Conservation (phyloP, 2,329 filamentous ascomycete genomes). For the Pseudogymnoascus verrucosus region DNA sequence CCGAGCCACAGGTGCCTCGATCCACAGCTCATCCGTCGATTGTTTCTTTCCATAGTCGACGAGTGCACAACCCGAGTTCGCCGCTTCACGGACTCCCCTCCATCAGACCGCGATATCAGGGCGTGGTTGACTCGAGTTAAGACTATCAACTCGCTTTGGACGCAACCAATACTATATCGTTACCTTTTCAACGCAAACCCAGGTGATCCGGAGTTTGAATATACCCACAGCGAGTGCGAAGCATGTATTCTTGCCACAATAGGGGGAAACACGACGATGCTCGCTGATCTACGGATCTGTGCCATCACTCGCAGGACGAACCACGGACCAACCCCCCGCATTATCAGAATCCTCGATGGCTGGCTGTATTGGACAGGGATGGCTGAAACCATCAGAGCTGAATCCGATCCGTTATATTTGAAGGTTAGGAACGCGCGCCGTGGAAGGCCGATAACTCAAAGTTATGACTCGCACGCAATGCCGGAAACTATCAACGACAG, state of each 20-base stretch:
- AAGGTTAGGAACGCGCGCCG: background rate
- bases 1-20: slow-evolving; percentile 34
- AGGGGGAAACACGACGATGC: slow-evolving; percentile 34
- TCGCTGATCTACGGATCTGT: slow-evolving; percentile 38
- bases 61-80: slow-evolving; percentile 34
- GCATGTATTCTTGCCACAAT: slow-evolving; percentile 45
- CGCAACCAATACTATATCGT: slow-evolving; percentile 30
- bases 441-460: background rate
- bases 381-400: background rate
- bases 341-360: background rate
- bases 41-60: slow-evolving; percentile 35
- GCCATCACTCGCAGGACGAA: slow-evolving; percentile 23
- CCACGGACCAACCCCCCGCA: background rate
- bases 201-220: slow-evolving; percentile 24
- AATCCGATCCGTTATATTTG: background rate
- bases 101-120: background rate
- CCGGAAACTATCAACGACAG: background rate
- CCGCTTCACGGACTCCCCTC: slow-evolving; percentile 16
- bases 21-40: slow-evolving; percentile 34
- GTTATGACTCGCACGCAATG: background rate
- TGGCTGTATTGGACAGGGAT: slow-evolving; percentile 2
- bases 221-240: slow-evolving; percentile 37
- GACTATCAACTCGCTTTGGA: slow-evolving; percentile 27
- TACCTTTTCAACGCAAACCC: slow-evolving; percentile 27
- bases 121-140: slow-evolving; percentile 14